phyloP scores from a whole-genome alignment of 2,329 filamentous ascomycete species.

The Calonectria honghensis region DNA sequence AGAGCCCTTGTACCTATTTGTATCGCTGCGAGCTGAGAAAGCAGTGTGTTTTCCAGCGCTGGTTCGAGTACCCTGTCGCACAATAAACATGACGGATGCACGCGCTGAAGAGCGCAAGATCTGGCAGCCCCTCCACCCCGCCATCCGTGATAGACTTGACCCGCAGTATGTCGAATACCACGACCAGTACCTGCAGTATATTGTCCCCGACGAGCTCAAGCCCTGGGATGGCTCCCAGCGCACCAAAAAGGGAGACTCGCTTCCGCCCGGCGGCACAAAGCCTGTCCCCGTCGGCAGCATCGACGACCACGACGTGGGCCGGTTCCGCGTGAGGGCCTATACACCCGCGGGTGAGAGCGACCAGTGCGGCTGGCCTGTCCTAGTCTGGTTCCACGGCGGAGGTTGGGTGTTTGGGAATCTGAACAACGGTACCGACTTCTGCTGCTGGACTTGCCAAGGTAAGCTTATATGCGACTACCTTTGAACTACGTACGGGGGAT shows the following conservation, averaged over 20 bases:
- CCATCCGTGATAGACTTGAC: conserved; percentile 58
- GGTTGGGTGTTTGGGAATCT: conserved; percentile 63
- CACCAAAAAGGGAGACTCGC: conserved; percentile 45
- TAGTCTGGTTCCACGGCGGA: conserved; percentile 65
- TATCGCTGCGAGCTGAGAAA: background rate
- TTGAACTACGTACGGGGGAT: background rate
- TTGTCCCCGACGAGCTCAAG: conserved; percentile 58
- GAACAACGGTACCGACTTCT: conserved; percentile 59
- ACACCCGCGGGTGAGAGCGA: conserved; percentile 53
- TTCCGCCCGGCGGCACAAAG: conserved; percentile 53
- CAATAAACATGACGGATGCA: conserved; percentile 18
- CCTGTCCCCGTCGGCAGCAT: conserved; percentile 55
- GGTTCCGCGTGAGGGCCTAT: conserved; percentile 59
- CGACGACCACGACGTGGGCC: conserved; percentile 53
- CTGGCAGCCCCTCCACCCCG: conserved; percentile 60
- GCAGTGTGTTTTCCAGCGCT: too few relatives aligned
- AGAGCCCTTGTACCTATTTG: background rate
- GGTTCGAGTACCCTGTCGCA: background rate
- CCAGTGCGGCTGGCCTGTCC: conserved; percentile 58
- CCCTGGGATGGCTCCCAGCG: conserved; percentile 59
- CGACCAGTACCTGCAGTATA: conserved; percentile 61
- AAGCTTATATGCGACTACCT: background rate
- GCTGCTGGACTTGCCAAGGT: conserved; percentile 58
- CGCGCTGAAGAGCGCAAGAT: conserved; percentile 41
- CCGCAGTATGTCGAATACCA: conserved; percentile 63